Base-by-base conservation (phyloP, 306 rosid genomes). In the Abrus pulchellus region DNA sequence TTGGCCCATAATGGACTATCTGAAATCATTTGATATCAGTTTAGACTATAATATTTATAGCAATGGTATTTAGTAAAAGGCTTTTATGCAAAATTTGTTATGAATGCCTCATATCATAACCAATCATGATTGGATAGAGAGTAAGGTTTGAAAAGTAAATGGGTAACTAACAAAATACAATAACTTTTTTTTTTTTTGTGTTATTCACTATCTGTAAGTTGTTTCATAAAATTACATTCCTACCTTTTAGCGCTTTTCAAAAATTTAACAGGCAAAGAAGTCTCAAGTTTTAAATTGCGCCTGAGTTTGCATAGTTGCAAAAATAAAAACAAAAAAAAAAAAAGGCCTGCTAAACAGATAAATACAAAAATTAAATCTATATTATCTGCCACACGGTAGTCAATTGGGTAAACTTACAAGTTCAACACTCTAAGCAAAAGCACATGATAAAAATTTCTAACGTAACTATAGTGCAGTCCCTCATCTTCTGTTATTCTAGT, bases 21-120 rank as follows among this genome's bases (percentile, higher is more conserved):
- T 55, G 69, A 73, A 72, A 81, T 52, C 10, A 33, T 54, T 74
- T 64, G 10, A 74, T 13, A 53, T 44, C 34, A 27, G 55, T 47
- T 53, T 67, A 66, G 75, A 34, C 28, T 52, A 34, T 3, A 62
- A 20, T 14, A 74, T 33, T 12, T 56, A 40, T 7, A 69, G 6
- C 40, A 68, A 36, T 49, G 20, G 29, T 48, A 32, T 69, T 49
- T 48, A 32, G 45, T 6, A 33, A 32, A 69, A 69, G 11, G 13
- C 3, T 48, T 20, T 13, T 48, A 10, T 2, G 1, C 33, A 34
- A 68, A 48, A 47, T 29, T 14, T 29, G 55, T 67, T 28, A 68
- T 4, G 1, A 48, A 68, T 68, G 73, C 28, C 74, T 69, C 75
- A 68, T 29, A 9, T 69, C 75, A 68, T 29, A 9, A 49, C n/a